A percentile compares a stretch with the other conserved stretches of the same genome.
Evolutionary conservation across 2,329 filamentous ascomycete species (phyloP).

Genomic region (Fusarium oligoseptatum): DNA sequence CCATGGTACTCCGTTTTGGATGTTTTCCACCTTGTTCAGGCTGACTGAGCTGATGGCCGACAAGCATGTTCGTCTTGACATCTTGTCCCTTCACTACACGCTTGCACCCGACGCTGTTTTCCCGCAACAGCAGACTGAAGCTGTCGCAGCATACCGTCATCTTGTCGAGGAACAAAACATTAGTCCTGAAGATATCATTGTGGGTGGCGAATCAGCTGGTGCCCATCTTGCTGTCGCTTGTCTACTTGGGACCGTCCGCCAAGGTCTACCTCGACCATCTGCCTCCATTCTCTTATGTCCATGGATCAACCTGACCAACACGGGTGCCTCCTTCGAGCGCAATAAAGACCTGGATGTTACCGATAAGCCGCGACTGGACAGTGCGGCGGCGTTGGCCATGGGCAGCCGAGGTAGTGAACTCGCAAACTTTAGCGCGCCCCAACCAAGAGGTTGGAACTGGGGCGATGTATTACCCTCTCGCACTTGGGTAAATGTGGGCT

Average conservation of each 20-base stretch:
- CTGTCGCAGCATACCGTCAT: constrained; percentile 10
- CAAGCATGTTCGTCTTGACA: constrained; percentile 1
- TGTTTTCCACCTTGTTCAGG: constrained; percentile 16
- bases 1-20: constrained; percentile 7
- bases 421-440: background rate
- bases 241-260: background rate
- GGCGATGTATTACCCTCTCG: background rate
- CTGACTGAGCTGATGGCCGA: constrained; percentile 6
- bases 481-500: background rate
- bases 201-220: constrained; percentile 11
- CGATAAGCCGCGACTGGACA: constrained; percentile 1
- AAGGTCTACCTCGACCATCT: background rate
- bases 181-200: background rate
- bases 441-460: background rate
- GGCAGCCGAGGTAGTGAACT: background rate
- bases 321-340: constrained; percentile 5
- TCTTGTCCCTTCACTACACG: constrained; percentile 8
- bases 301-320: constrained; percentile 10
- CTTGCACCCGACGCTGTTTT: constrained; percentile 6
- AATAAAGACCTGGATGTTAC: constrained; percentile 11
- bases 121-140: constrained; percentile 3
- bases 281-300: background rate
- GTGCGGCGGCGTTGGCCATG: background rate
- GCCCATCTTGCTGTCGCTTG: constrained; percentile 6
- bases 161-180: background rate